Percentiles rank a stretch among this genome's conserved stretches.
These are phyloP conservation scores for Steccherinum ochraceum DNA, from an alignment of 768 basidiomycete species.

Conservation along the genomic window DNA sequence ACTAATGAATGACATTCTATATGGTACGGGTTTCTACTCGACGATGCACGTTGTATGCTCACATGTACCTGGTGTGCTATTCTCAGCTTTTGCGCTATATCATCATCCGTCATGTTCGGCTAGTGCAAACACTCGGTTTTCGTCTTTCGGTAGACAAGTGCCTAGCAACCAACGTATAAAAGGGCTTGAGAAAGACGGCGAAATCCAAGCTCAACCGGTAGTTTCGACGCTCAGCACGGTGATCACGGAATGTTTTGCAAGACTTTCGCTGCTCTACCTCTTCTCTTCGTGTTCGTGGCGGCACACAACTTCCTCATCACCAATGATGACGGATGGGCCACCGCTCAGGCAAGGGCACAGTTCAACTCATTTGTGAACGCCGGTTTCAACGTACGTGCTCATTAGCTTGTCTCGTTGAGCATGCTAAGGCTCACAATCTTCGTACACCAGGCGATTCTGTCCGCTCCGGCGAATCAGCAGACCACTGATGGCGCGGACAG, in stretches of 20 bases:
- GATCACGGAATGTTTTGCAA: neutral
- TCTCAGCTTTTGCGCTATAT: too few relatives aligned
- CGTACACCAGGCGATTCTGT: slow-evolving; percentile 30
- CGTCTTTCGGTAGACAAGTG: too few relatives aligned
- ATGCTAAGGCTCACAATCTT: neutral
- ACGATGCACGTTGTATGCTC: too few relatives aligned
- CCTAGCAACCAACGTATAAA: too few relatives aligned
- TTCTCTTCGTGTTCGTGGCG: neutral
- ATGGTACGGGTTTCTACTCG: too few relatives aligned
- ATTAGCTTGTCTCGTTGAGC: neutral
- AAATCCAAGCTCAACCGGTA: too few relatives aligned
- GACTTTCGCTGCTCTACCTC: neutral
- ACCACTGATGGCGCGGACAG: slow-evolving; percentile 41
- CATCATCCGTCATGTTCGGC: too few relatives aligned
- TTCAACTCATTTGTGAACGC: slow-evolving; percentile 17
- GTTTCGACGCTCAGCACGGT: neutral
- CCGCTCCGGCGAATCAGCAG: slow-evolving; percentile 38
- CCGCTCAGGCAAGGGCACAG: slow-evolving; percentile 24
- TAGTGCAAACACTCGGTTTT: too few relatives aligned
- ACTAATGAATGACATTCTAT: too few relatives aligned
- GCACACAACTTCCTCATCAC: slow-evolving; percentile 19
- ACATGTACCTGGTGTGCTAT: too few relatives aligned
- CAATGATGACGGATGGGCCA: slow-evolving; percentile 29
- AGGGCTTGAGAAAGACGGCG: too few relatives aligned
- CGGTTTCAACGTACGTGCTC: slow-evolving; percentile 21